phyloP scores from a whole-genome alignment of 2,329 filamentous ascomycete genomes.

The Beauveria sp. region DNA sequence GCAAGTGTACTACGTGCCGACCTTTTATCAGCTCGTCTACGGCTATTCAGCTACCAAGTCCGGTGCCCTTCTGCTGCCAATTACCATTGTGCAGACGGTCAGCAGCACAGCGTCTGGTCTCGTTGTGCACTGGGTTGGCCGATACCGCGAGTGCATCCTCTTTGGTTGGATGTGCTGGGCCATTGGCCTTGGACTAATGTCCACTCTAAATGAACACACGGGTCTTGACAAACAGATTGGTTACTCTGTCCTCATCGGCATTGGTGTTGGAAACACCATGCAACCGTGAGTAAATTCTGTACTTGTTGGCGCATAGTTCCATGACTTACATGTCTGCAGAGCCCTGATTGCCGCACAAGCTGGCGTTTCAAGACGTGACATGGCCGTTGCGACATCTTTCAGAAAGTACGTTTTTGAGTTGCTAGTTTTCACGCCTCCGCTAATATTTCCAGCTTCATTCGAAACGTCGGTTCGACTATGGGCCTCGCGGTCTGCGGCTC shows the following conservation, averaged over 20 bases:
- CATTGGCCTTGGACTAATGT: slow-evolving; percentile 44
- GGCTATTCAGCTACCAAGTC: slow-evolving; percentile 35
- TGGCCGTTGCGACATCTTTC: slow-evolving; percentile 37
- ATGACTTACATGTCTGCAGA: slow-evolving; percentile 17
- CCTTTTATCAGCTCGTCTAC: slow-evolving; percentile 39
- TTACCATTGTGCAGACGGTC: slow-evolving; percentile 36
- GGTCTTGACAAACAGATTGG: slow-evolving; percentile 46
- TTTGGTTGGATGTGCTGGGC: slow-evolving; percentile 46
- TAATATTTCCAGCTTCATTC: slow-evolving; percentile 25
- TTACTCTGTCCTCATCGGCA: slow-evolving; percentile 43
- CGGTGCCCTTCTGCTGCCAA: slow-evolving; percentile 34
- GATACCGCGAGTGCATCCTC: slow-evolving; percentile 47
- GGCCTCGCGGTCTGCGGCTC: slow-evolving; percentile 33
- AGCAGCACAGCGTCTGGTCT: slow-evolving; percentile 45
- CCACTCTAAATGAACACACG: slow-evolving; percentile 39
- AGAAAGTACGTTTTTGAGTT: slow-evolving; percentile 27
- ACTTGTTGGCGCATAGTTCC: neutral
- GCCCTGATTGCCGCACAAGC: slow-evolving; percentile 48
- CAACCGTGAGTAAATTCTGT: slow-evolving; percentile 31
- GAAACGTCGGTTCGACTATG: slow-evolving; percentile 32
- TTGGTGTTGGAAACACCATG: slow-evolving; percentile 44
- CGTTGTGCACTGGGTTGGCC: slow-evolving; percentile 43
- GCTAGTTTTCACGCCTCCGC: neutral
- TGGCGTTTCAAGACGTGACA: slow-evolving; percentile 41
- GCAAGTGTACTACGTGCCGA: slow-evolving; percentile 43